A percentile compares a stretch with the other conserved stretches of the same genome.
Conservation (phyloP, 352 stramenopile species). For the Pythium sp. region DNA sequence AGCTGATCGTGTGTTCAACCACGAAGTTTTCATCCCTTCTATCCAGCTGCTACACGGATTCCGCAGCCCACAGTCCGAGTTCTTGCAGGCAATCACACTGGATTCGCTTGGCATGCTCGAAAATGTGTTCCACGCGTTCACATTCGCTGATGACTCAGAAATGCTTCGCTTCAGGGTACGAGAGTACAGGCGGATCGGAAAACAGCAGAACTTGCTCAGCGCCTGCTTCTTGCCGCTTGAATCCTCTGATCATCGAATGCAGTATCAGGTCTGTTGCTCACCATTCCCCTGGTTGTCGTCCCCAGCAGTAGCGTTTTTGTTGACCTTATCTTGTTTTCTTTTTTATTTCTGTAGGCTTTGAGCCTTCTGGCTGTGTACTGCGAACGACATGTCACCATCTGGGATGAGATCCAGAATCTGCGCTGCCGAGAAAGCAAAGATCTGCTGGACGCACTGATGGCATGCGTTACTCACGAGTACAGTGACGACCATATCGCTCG, state of each 20-base stretch:
- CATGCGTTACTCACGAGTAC: background rate
- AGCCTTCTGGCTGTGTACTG: background rate
- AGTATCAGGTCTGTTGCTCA: slow-evolving; percentile 1
- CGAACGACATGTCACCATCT: slow-evolving; percentile 1
- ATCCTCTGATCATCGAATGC: background rate
- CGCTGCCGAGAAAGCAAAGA: background rate
- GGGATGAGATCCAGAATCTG: background rate
- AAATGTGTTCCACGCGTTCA: slow-evolving; percentile 2
- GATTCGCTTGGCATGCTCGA: background rate
- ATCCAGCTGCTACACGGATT: background rate
- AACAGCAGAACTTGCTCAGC: background rate
- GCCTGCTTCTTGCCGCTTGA: background rate
- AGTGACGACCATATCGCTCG: background rate
- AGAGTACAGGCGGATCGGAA: background rate
- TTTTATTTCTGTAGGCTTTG: background rate
- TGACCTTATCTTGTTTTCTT: background rate
- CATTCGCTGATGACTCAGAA: no score
- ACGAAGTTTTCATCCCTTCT: background rate
- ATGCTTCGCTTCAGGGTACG: background rate
- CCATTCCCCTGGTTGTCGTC: background rate
- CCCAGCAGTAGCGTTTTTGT: background rate
- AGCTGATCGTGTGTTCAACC: slow-evolving; percentile 1
- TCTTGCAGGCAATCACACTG: background rate
- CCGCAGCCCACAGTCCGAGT: background rate
- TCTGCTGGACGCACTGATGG: slow-evolving; percentile 1